Percentiles rank a stretch among this genome's conserved stretches.
Conservation (phyloP, 2,329 filamentous ascomycete genomes). For the Phoma sp. region DNA sequence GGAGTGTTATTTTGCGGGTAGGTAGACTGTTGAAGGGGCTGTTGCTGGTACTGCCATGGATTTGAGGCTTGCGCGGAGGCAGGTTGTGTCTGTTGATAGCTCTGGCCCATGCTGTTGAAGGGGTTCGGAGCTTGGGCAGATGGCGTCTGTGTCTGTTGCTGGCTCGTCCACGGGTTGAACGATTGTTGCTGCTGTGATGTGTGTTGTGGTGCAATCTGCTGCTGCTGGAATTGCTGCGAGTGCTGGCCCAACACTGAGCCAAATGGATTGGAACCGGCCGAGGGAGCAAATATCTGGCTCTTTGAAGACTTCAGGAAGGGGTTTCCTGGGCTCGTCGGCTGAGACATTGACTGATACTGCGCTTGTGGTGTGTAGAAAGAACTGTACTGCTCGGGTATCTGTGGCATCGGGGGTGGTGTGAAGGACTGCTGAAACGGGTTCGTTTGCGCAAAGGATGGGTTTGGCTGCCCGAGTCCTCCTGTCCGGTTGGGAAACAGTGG, state of each 20-base stretch:
- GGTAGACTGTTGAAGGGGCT: constrained; percentile 21
- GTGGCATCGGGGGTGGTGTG: constrained; percentile 50
- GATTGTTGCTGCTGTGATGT: constrained; percentile 22
- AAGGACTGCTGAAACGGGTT: constrained; percentile 52
- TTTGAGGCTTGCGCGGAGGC: constrained; percentile 24
- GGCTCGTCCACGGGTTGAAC: constrained; percentile 32
- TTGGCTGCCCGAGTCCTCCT: constrained; percentile 61
- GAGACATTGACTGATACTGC: constrained; percentile 48
- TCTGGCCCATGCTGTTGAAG: constrained; percentile 31
- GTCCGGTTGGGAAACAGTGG: constrained; percentile 77
- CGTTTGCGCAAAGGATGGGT: constrained; percentile 42
- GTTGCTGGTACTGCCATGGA: constrained; percentile 34
- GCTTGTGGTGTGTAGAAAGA: constrained; percentile 41
- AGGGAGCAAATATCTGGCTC: constrained; percentile 51
- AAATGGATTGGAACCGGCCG: constrained; percentile 48
- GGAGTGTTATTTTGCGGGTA: constrained; percentile 20
- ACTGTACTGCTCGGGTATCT: constrained; percentile 48
- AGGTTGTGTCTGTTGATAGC: constrained; percentile 22
- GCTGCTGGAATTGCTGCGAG: constrained; percentile 50
- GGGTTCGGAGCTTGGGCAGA: constrained; percentile 27
- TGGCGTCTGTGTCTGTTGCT: constrained; percentile 24
- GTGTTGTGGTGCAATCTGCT: constrained; percentile 8
- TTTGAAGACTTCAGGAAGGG: constrained; percentile 52
- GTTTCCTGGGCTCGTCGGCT: constrained; percentile 48
- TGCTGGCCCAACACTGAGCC: constrained; percentile 51